These are phyloP conservation scores for Monilinia fructicola DNA, from an alignment of 2,329 filamentous ascomycete genomes.

Conservation along the genomic window DNA sequence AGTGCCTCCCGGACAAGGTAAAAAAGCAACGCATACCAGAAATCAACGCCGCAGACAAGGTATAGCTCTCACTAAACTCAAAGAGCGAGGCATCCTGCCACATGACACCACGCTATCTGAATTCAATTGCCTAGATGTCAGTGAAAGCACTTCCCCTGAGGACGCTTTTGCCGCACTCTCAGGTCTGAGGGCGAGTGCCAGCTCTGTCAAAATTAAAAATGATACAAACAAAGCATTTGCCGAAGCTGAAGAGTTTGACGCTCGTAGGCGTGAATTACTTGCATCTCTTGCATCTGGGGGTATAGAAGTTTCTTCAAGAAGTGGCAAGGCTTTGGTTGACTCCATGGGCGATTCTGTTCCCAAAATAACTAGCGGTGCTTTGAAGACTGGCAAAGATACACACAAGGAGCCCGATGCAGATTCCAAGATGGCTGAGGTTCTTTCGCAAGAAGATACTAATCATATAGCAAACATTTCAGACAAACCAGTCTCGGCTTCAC, in stretches of 20 bases:
- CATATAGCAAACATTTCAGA: background rate
- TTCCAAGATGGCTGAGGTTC: background rate
- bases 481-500: conserved; percentile 9
- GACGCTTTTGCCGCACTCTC: conserved; percentile 31
- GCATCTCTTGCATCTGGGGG: conserved; percentile 53
- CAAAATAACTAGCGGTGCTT: conserved; percentile 1
- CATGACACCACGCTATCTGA: conserved; percentile 51
- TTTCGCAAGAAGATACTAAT: background rate
- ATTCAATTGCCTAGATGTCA: conserved; percentile 44
- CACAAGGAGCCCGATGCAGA: background rate
- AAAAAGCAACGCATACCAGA: conserved; percentile 51
- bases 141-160: conserved; percentile 31
- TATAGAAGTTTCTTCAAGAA: conserved; percentile 45
- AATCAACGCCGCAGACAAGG: conserved; percentile 54
- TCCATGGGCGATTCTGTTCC: background rate
- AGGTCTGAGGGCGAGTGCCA: conserved; percentile 28
- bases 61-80: conserved; percentile 52
- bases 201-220: conserved; percentile 11
- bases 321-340: background rate
- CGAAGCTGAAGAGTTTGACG: conserved; percentile 48
- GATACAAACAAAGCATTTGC: conserved; percentile 18
- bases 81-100: conserved; percentile 53
- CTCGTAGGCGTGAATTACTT: conserved; percentile 51
- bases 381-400: background rate
- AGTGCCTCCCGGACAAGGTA: conserved; percentile 50